phyloP scores from a whole-genome alignment of 805 yeast species.

The Zygotorulaspora chibaensis region DNA sequence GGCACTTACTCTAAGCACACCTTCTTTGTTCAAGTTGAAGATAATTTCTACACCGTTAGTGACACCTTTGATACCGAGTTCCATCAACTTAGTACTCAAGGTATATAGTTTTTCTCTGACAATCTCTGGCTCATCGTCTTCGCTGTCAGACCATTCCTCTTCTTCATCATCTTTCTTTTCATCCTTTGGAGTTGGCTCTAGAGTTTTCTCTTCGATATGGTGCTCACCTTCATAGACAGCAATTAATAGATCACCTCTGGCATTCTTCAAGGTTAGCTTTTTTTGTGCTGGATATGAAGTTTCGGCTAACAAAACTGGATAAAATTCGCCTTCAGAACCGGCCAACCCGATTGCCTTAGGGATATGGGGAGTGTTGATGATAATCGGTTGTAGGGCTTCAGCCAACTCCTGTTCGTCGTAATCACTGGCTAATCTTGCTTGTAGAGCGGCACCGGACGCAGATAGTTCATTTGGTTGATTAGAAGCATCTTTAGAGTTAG shows the following conservation, averaged over 20 bases:
- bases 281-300: slow-evolving; percentile 90
- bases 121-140: slow-evolving; percentile 84
- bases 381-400: slow-evolving; percentile 74
- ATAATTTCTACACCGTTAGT: slow-evolving; percentile 61
- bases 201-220: slow-evolving; percentile 72
- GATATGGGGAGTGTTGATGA: slow-evolving; percentile 84
- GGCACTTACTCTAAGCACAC: slow-evolving; percentile 54
- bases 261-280: slow-evolving; percentile 58
- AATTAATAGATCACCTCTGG: slow-evolving; percentile 57
- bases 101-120: slow-evolving; percentile 68
- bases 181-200: slow-evolving; percentile 58
- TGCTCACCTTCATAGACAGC: slow-evolving; percentile 83
- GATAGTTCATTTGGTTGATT: slow-evolving; percentile 83
- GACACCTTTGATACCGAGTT: slow-evolving; percentile 68
- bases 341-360: slow-evolving; percentile 80
- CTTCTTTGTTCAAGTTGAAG: slow-evolving; percentile 55
- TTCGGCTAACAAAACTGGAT: slow-evolving; percentile 70
- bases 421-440: slow-evolving; percentile 78
- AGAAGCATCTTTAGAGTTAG: slow-evolving; percentile 72
- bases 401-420: slow-evolving; percentile 79
- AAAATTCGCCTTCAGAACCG: slow-evolving; percentile 65
- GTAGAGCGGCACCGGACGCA: slow-evolving; percentile 94
- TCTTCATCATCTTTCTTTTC: slow-evolving; percentile 50
- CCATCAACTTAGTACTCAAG: slow-evolving; percentile 72
- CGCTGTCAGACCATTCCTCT: slow-evolving; percentile 46